Evolutionary conservation across 2,329 filamentous ascomycete genomes (phyloP), one percentile per base, ranked within the genome.

Genomic region (Lasiodiplodia sp.): DNA sequence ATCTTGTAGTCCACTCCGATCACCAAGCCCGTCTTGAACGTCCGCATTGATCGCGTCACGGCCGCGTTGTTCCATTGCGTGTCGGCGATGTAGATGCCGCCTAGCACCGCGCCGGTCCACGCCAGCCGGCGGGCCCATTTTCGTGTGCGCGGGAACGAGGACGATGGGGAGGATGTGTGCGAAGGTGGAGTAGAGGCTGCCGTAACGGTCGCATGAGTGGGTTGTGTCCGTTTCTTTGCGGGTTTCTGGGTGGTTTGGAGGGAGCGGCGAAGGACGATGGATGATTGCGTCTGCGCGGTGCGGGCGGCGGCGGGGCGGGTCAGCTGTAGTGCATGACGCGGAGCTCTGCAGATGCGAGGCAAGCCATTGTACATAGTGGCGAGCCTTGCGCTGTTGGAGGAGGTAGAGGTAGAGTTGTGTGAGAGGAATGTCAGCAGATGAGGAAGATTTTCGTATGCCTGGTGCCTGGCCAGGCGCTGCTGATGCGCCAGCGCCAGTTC

Each of bases 1-100:
- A 98, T 84, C 83, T 97, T 98, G 84, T 99, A 98, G 83, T 99
- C 96, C 28, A 94, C 76, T 0, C 94, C 95, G 18, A 97, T 92
- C 56, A 94, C 77, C 12, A 97, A 82, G 8, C 94, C 95, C 2
- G 88, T 88, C 51, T 87, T 86, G 78, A 98, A 97, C 0, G 96
- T 97, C 52, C 91, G 91, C 52, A 92, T 80, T 28, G 92, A 95
- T 68, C 96, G 91, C 47, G 87, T 88, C 31, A 97, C 82, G 14
- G 92, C 91, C 0, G 92, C 91, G 63, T 93, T 92, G 80, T 96
- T 96, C 76, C 92, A 85, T 72, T 91, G 87, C 16, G 80, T 87
- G 80, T 99, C 96, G 70, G 91, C 75, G 11, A 88, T 79, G 78
- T 93, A 96, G 66, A 89, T 78, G 6, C 85, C 77, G 37, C 90